Evolutionary conservation across 257 asterid species (phyloP), one percentile per base, ranked within the genome.

Genomic region (Cordia subcordata): DNA sequence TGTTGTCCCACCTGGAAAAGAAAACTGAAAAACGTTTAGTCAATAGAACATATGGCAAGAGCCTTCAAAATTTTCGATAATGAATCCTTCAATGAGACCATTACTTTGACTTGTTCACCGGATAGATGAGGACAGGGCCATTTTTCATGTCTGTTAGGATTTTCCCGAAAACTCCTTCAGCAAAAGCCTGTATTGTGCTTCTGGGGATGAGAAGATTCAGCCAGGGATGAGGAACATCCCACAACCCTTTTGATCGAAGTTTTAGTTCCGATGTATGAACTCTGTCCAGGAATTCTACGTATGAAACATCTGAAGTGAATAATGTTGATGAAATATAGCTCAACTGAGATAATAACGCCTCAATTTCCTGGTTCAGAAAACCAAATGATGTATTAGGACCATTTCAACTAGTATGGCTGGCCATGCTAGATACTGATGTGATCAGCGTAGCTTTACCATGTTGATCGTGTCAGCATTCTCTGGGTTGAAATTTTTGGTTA

Each of bases 181-280:
- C 82, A 53, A 91, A 91, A 11, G 40, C 52, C 40, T 79, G 79
- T 50, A 88, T 85, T 61, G 81, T 85, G 72, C 83, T 84, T 72
- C 65, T 74, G 5, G 98, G 96, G 20, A 91, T 82, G 39, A 91
- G 90, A 46, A 91, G 94, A 53, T 88, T 85, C 14, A 88, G 83
- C 98, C 98, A 91, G 62, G 98, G 98, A 68, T 91, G 98, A 56
- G 94, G 88, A 22, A 88, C 70, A 57, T 84, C 96, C 96, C 98
- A 91, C 9, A 91, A 65, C 52, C 96, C 98, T 62, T 80, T 88
- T 5, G 82, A 56, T 47, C 87, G 51, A 12, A 91, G 82, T 53
- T 75, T 77, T 16, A 70, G 53, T 70, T 91, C 96, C 12, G 95
- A 86, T 63, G 81, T 45, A 61, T 82, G 96, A 57, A 91, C 96